These are phyloP conservation scores for Scenedesmus sp. DNA, from an alignment of 163 green algal species.

Conservation along the genomic window DNA sequence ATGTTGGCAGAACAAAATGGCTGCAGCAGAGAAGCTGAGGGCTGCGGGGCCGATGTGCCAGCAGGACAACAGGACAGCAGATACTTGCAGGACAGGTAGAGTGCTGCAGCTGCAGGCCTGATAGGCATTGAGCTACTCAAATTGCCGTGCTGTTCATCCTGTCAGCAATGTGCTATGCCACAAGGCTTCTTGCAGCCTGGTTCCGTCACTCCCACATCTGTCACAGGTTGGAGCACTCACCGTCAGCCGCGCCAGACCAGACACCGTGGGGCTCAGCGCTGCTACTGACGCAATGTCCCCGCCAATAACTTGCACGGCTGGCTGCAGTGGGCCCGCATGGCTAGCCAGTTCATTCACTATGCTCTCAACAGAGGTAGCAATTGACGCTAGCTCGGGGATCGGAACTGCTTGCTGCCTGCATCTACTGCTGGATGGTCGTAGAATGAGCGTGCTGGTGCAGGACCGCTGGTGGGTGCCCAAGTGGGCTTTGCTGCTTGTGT, in stretches of 20 bases:
- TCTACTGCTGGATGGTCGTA: not conserved
- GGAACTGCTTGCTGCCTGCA: constrained; percentile 8
- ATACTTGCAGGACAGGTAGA: not conserved
- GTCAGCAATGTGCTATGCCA: not conserved
- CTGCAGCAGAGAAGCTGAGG: not conserved
- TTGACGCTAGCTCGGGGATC: constrained; percentile 54
- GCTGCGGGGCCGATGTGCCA: not conserved
- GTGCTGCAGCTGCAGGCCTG: not conserved
- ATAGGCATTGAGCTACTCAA: not conserved
- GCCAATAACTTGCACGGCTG: constrained; percentile 58
- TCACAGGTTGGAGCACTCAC: constrained; percentile 42
- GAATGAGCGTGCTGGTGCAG: not conserved
- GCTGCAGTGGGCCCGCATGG: constrained; percentile 47
- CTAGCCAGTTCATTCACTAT: constrained; percentile 38
- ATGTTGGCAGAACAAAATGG: not conserved
- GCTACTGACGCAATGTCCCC: constrained; percentile 60
- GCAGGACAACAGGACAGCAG: not conserved
- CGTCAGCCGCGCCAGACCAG: constrained; percentile 53
- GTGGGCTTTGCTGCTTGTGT: constrained; percentile 7
- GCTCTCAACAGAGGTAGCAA: constrained; percentile 54
- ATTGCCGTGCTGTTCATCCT: not conserved
- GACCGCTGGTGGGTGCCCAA: not conserved
- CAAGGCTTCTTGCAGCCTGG: not conserved
- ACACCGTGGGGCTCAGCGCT: constrained; percentile 55
- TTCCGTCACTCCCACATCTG: not conserved